Conservation (phyloP, 208 protist genomes). For the Acanthamoeba castellanii region DNA sequence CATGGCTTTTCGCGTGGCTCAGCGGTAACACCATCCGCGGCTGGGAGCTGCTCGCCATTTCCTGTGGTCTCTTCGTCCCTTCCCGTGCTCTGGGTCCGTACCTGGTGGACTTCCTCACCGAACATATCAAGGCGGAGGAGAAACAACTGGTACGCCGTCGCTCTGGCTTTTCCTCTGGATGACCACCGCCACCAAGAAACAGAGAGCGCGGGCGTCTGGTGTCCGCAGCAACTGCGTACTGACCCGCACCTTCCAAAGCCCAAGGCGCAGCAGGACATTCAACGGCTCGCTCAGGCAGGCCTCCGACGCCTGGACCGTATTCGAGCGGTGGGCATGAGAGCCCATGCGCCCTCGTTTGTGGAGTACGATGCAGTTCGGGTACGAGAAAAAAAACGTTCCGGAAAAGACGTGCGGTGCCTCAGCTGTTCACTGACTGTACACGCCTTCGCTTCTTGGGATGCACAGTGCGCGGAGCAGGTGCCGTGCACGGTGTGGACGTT, state of each 20-base stretch:
- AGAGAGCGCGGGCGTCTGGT: background rate
- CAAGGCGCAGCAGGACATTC: constrained; percentile 39
- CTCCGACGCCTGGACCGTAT: background rate
- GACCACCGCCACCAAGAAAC: background rate
- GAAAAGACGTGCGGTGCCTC: background rate
- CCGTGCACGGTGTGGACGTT: constrained; percentile 21
- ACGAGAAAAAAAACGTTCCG: background rate
- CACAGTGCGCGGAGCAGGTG: background rate
- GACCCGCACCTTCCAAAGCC: background rate
- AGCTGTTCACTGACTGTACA: background rate
- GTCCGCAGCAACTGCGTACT: background rate
- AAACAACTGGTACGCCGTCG: background rate
- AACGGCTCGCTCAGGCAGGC: background rate
- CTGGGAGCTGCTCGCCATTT: constrained; percentile 19
- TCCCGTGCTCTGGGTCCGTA: background rate
- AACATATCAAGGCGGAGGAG: background rate
- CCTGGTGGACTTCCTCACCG: background rate
- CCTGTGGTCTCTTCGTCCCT: constrained; percentile 18
- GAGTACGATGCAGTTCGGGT: constrained; percentile 35
- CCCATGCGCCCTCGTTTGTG: background rate
- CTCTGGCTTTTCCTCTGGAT: background rate
- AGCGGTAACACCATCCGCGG: constrained; percentile 1
- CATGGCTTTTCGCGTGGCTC: too few species aligned
- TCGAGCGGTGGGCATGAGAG: background rate
- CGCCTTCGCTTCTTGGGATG: too few species aligned